Evolutionary conservation across 2,329 filamentous ascomycete species (phyloP).

Genomic region (Alternaria triticina): DNA sequence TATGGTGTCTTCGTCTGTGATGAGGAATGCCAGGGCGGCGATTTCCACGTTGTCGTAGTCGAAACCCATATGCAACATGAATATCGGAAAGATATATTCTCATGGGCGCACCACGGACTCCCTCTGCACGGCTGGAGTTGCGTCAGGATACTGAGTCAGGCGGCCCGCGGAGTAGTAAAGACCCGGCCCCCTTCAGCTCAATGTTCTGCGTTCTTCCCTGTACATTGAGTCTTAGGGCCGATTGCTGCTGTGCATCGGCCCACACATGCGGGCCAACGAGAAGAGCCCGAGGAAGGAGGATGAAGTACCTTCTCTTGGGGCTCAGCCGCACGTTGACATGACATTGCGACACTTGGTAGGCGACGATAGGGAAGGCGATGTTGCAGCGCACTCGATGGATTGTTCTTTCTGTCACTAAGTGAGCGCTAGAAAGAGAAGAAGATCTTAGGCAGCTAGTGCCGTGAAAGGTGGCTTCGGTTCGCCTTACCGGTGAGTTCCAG

Average conservation of each 20-base stretch:
- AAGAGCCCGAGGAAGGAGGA: background rate
- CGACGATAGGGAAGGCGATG: background rate
- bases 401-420: background rate
- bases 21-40: background rate
- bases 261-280: background rate
- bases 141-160: background rate
- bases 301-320: background rate
- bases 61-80: background rate
- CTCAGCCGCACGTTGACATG: background rate
- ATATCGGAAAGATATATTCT: background rate
- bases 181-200: background rate
- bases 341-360: background rate
- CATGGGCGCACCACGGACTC: background rate
- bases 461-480: conserved; percentile 1
- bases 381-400: background rate
- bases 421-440: background rate
- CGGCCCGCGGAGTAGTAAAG: background rate
- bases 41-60: background rate
- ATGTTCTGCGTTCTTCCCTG: conserved; percentile 1
- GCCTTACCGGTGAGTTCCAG: background rate
- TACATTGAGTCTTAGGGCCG: background rate
- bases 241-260: background rate
- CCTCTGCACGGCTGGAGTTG: background rate
- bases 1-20: background rate
- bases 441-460: background rate